Evolutionary conservation across 2,329 filamentous ascomycete species (phyloP).

Genomic region (Pleurostoma richardsiae): DNA sequence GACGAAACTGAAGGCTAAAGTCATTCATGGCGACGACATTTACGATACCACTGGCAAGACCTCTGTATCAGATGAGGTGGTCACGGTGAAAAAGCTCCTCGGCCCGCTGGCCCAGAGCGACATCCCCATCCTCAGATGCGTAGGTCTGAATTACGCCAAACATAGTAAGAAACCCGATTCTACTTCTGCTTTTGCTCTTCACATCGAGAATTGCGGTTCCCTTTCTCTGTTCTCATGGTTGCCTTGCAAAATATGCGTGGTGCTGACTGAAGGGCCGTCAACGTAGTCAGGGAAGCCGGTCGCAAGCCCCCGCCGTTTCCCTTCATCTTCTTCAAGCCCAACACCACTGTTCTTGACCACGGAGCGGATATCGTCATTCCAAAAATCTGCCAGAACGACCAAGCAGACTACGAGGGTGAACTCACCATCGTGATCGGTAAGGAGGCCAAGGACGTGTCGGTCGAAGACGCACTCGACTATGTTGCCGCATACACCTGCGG

Average conservation of each 20-base stretch:
- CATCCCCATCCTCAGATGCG: slow-evolving; percentile 51
- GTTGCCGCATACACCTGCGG: slow-evolving; percentile 48
- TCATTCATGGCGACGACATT: slow-evolving; percentile 44
- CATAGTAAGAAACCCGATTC: slow-evolving; percentile 27
- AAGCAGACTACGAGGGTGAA: slow-evolving; percentile 45
- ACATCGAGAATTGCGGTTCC: too few species aligned
- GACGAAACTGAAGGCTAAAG: slow-evolving; percentile 43
- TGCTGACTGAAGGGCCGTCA: too few species aligned
- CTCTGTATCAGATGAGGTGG: slow-evolving; percentile 46
- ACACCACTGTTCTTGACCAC: slow-evolving; percentile 28
- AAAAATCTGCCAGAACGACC: slow-evolving; percentile 39
- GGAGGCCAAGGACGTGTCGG: slow-evolving; percentile 32
- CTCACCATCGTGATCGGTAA: slow-evolving; percentile 41
- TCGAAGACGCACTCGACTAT: slow-evolving; percentile 38
- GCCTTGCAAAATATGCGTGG: too few species aligned
- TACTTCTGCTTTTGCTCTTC: too few species aligned
- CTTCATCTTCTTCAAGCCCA: slow-evolving; percentile 46
- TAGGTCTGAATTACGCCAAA: slow-evolving; percentile 56
- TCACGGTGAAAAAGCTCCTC: slow-evolving; percentile 46
- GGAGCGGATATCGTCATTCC: slow-evolving; percentile 35
- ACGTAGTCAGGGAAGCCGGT: slow-evolving; percentile 43
- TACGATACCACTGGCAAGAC: slow-evolving; percentile 41
- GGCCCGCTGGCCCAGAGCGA: slow-evolving; percentile 44
- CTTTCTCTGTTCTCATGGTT: too few species aligned
- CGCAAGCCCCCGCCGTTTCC: slow-evolving; percentile 43